Evolutionary conservation across 2,329 filamentous ascomycete genomes (phyloP).

Genomic region (Xylaria multiplex): DNA sequence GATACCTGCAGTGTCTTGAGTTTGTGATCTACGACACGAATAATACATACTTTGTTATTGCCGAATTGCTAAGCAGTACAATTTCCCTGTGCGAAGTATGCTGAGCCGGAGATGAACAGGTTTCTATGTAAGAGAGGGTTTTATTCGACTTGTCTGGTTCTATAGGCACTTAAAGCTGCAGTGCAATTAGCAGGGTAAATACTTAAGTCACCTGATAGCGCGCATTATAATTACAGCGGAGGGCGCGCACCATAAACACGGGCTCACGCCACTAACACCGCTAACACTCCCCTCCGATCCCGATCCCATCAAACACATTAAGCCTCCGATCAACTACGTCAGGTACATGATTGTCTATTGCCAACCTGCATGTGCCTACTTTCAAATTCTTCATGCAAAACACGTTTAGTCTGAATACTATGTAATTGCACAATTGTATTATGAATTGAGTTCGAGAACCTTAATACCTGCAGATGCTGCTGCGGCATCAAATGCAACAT

Average conservation of each 20-base stretch:
- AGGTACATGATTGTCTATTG: neutral
- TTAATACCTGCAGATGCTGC: slow-evolving; percentile 41
- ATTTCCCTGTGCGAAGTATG: too few relatives aligned
- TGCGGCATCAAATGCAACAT: slow-evolving; percentile 50
- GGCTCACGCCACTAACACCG: slow-evolving; percentile 11
- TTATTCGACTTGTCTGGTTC: too few relatives aligned
- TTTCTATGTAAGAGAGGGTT: too few relatives aligned
- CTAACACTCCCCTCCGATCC: neutral
- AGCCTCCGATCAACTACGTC: slow-evolving; percentile 4
- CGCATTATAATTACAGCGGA: slow-evolving; percentile 39
- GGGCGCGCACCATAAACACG: slow-evolving; percentile 26
- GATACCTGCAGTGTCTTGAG: neutral
- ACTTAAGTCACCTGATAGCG: slow-evolving; percentile 43
- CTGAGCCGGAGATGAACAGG: too few relatives aligned
- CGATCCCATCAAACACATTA: slow-evolving; percentile 5
- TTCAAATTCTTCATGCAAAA: neutral
- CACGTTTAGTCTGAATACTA: neutral
- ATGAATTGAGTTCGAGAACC: slow-evolving; percentile 4
- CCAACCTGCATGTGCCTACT: too few relatives aligned
- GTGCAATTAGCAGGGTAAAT: neutral
- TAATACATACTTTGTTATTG: neutral
- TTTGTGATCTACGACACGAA: neutral
- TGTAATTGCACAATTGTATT: slow-evolving; percentile 3
- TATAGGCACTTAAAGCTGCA: too few relatives aligned
- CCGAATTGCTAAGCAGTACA: neutral